These are phyloP conservation scores for Chytridium lagenaria DNA, from an alignment of 371 early-diverging fungal species.

Conservation along the genomic window DNA sequence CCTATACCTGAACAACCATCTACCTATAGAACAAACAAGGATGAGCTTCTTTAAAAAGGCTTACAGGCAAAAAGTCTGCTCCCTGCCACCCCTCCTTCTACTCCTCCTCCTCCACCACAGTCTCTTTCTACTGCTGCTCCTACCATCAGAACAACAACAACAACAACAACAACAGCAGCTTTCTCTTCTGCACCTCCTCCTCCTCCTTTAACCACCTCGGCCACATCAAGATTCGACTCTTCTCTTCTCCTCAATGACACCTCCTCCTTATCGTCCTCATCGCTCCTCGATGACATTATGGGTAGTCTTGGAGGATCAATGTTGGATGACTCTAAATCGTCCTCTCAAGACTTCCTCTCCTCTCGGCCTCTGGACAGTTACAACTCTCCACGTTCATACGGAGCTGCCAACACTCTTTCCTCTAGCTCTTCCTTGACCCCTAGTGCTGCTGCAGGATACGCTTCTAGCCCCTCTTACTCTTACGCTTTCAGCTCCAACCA, in stretches of 20 bases:
- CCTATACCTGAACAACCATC: no score
- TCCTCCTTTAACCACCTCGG: no score
- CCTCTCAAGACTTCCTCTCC: no score
- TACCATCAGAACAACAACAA: background rate
- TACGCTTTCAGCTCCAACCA: background rate
- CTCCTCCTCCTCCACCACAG: background rate
- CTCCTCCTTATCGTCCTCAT: background rate
- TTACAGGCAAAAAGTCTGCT: background rate
- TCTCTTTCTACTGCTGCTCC: background rate
- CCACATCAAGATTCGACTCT: background rate
- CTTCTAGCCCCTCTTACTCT: background rate
- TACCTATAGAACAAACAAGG: no score
- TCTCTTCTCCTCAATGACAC: background rate
- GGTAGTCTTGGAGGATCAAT: background rate
- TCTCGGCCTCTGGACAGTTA: no score
- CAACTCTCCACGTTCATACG: no score
- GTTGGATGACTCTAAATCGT: background rate
- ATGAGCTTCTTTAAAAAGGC: background rate
- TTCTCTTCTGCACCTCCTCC: background rate
- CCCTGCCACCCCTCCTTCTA: background rate
- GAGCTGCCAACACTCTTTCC: no score
- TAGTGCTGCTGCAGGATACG: background rate
- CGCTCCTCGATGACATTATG: slow-evolving; percentile 1
- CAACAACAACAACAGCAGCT: no score
- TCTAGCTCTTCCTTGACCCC: background rate